Conservation (phyloP, 495 filamentous ascomycete genomes). For the Penicillium antarcticum region DNA sequence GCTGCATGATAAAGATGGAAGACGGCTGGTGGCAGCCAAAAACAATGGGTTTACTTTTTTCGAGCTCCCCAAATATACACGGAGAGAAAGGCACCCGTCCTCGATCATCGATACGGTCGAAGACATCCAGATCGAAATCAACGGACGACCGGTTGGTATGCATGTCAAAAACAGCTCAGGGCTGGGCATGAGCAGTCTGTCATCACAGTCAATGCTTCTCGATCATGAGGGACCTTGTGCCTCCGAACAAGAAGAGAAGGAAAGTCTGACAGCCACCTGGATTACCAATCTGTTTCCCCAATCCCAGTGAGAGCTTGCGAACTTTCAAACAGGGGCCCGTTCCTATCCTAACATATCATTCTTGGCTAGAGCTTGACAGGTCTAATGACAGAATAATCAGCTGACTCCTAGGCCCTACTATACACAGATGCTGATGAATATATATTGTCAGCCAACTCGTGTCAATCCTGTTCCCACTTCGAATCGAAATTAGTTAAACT, state of each 20-base stretch:
- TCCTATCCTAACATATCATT: no score
- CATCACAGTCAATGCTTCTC: conserved; percentile 38
- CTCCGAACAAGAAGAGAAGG: background rate
- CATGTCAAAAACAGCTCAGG: background rate
- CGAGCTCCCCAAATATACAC: background rate
- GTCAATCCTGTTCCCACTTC: background rate
- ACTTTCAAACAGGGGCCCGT: no score
- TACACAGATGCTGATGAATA: no score
- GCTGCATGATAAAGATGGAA: conserved; percentile 31
- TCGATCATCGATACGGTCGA: conserved; percentile 9
- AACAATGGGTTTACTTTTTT: background rate
- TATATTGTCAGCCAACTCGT: no score
- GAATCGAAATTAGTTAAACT: background rate
- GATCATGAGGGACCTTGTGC: conserved; percentile 15
- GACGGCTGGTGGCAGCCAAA: conserved; percentile 18
- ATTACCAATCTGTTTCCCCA: background rate
- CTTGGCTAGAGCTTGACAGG: no score
- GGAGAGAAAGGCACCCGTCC: background rate
- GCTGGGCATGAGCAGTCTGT: conserved; percentile 8
- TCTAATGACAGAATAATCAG: no score
- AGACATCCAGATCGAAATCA: conserved; percentile 26
- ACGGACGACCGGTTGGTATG: conserved; percentile 15
- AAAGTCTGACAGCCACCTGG: conserved; percentile 2
- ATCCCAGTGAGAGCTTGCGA: background rate
- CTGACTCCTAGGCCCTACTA: no score